Base-by-base conservation (phyloP, 225 moss, liverwort and hornwort genomes). In the Ulota crispa region DNA sequence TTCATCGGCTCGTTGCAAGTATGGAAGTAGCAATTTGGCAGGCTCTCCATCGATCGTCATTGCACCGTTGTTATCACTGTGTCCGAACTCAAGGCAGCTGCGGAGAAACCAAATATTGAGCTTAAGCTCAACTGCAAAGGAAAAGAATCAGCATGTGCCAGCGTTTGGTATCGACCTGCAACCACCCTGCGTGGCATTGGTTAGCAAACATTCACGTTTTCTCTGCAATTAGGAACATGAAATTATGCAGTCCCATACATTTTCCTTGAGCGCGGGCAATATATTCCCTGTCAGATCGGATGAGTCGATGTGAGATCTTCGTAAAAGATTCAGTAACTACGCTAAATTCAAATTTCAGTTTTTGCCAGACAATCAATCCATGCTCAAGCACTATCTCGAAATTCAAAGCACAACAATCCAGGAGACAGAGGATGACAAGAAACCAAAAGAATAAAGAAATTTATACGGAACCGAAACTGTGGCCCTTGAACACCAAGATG, bases 1-100 rank as follows among this genome's bases (percentile, higher is more conserved):
- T 89, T 96, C 96, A 81, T 96, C 94, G 53, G 94, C 96, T 79
- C 94, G 92, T 80, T 96, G 96, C 64, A 96, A 85, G 80, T 88
- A 94, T 7, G 96, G 96, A 53, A 96, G 90, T 30, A 96, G 87
- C 75, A 89, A 52, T 86, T 92, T 96, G 70, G 92, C 94, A n/a
- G 96, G 93, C 85, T 96, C 96, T 64, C 82, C 72, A 27, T 79
- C 84, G 69, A 90, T 90, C 74, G 91, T 89, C 93, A 93, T 95
- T 68, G 68, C 23, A 37, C 70, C 70, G 34, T 12, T 10, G 53
- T 62, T 52, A 80, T 2, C 66, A 6, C 43, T 24, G 14, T 42
- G 42, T 27, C 69, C 26, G 27, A 24, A 42, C 26, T 69, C 68
- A 64, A 72, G 64, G 62, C 28, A 24, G 39, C 64, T 73, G 73